Conservation (phyloP, 2,329 filamentous ascomycete genomes). For the Moelleriella libera region DNA sequence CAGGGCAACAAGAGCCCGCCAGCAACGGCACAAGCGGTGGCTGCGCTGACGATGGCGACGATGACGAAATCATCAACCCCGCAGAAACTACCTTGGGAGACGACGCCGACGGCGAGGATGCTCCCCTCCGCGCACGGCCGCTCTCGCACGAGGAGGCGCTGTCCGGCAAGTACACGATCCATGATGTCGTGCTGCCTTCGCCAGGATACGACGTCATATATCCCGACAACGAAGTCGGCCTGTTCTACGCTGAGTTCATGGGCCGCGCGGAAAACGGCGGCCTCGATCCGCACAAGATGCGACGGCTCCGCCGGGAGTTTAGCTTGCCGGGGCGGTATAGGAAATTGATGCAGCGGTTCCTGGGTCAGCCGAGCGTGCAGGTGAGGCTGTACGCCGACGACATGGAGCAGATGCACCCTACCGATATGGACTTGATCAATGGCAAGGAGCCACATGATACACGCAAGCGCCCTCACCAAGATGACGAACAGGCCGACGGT, state of each 20-base stretch:
- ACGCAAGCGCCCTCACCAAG: slow-evolving; percentile 2
- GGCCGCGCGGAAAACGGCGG: slow-evolving; percentile 58
- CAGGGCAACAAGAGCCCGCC: too few relatives aligned
- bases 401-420: slow-evolving; percentile 75
- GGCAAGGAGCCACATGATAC: slow-evolving; percentile 5
- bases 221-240: slow-evolving; percentile 68
- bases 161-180: slow-evolving; percentile 65
- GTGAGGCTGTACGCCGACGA: slow-evolving; percentile 56
- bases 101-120: slow-evolving; percentile 22
- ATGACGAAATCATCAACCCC: slow-evolving; percentile 31
- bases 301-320: slow-evolving; percentile 71
- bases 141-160: slow-evolving; percentile 66
- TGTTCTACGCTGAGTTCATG: slow-evolving; percentile 83
- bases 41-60: too few relatives aligned
- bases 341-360: slow-evolving; percentile 63
- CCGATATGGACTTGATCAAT: slow-evolving; percentile 59
- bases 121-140: slow-evolving; percentile 46
- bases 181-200: slow-evolving; percentile 82
- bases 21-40: too few relatives aligned
- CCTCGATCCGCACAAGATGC: slow-evolving; percentile 77
- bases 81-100: slow-evolving; percentile 7
- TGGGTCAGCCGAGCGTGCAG: slow-evolving; percentile 49
- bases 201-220: slow-evolving; percentile 86
- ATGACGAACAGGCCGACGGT: slow-evolving; percentile 5
- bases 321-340: slow-evolving; percentile 82